Evolutionary conservation across 139 green algal species (phyloP), one percentile per base, ranked within the genome.

Genomic region (Asterochloris sp.): DNA sequence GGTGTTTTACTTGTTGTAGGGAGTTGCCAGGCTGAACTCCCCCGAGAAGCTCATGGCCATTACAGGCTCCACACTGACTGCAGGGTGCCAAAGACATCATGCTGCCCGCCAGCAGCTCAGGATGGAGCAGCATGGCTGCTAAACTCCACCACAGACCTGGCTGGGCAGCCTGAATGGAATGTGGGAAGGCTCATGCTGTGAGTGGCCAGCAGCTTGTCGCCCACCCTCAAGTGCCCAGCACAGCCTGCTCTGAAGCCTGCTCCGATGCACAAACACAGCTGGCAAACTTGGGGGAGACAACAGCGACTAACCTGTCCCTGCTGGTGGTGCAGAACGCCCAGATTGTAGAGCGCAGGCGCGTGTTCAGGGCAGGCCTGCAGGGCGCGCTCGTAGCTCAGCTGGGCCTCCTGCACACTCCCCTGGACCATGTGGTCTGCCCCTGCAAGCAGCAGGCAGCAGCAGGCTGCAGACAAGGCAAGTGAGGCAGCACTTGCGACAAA

Each of bases 281-380:
- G 66, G 21, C 66, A 21, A 21, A 21, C 21, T 21, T 71, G 66
- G 1, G 4, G 17, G 66, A 4, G 66, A 21, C 17, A 23, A 8
- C 17, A 71, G 66, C 24, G 8, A 10, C 66, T 29, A 16, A 75
- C 82, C 29, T 62, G 78, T 73, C 12, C 29, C 62, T 69, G 68
- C 81, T 93, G 88, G 12, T 61, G 85, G 16, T 86, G 77, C 38
- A 89, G 81, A 14, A 94, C 89, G 23, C 91, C 93, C 14, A 95
- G 76, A 83, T 97, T 97, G 87, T 97, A 97, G 82, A 90, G 90
- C 0, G 89, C 92, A 19, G 92, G 85, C 24, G 90, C 83, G 47
- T 92, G 93, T 23, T 23, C 28, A 54, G 88, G 87, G 62, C 83
- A 92, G 10, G 90, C 62, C 23, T 83, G 69, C 10, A 92, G 69